These are phyloP conservation scores for Leptographium galeiforme DNA, from an alignment of 2,329 filamentous ascomycete species.

Conservation along the genomic window DNA sequence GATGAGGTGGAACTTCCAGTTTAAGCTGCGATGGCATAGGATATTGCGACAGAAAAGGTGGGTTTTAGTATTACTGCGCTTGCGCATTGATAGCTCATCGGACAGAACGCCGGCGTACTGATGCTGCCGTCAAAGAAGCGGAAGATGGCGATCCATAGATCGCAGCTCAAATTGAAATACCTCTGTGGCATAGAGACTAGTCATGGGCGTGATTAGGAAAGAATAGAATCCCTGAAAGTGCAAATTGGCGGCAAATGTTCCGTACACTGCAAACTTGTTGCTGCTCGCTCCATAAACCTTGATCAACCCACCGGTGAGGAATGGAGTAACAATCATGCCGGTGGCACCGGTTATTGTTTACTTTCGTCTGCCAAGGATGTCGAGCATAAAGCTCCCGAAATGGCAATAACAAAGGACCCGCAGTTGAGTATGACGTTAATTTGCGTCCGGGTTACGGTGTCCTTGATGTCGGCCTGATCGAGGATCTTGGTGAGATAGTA, in stretches of 20 bases:
- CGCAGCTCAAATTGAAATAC: slow-evolving; percentile 25
- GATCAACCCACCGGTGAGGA: slow-evolving; percentile 35
- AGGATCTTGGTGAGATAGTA: slow-evolving; percentile 29
- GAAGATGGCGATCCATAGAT: slow-evolving; percentile 18
- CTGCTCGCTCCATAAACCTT: slow-evolving; percentile 23
- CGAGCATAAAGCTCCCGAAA: slow-evolving; percentile 23
- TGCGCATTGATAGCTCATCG: background rate
- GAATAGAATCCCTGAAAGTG: slow-evolving; percentile 37
- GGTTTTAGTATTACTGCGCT: slow-evolving; percentile 3
- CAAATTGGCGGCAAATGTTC: slow-evolving; percentile 33
- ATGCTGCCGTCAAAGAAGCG: slow-evolving; percentile 16
- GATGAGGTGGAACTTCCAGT: slow-evolving; percentile 4
- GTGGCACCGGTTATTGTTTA: background rate
- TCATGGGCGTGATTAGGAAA: slow-evolving; percentile 35
- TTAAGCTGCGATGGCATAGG: slow-evolving; percentile 15
- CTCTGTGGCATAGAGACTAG: slow-evolving; percentile 34
- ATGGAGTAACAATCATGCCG: slow-evolving; percentile 26
- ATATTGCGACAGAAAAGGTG: slow-evolving; percentile 16
- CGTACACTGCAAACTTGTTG: slow-evolving; percentile 20
- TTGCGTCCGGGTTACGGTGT: slow-evolving; percentile 27
- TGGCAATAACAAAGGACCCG: slow-evolving; percentile 29
- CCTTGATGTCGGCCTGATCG: slow-evolving; percentile 30
- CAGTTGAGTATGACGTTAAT: slow-evolving; percentile 37
- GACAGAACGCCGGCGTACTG: slow-evolving; percentile 11
- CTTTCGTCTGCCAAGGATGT: background rate